These are phyloP conservation scores for Aspergillus glaucus DNA, from an alignment of 2,329 filamentous ascomycete genomes.

Conservation along the genomic window DNA sequence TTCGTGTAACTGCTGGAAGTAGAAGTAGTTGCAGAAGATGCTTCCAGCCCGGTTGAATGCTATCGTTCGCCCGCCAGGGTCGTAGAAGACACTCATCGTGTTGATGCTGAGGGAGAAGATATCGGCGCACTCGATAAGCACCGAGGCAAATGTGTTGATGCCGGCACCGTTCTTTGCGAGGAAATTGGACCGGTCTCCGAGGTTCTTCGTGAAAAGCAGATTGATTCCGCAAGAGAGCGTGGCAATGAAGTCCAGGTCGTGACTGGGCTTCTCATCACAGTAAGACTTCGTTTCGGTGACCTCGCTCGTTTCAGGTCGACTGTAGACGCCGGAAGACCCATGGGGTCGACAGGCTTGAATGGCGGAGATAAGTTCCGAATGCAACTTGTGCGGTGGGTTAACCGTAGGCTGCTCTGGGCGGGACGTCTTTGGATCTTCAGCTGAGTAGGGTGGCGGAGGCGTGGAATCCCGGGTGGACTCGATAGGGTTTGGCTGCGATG, in stretches of 20 bases:
- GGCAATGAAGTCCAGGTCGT: constrained; percentile 66
- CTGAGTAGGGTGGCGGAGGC: constrained; percentile 37
- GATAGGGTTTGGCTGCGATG: constrained; percentile 16
- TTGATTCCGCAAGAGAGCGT: constrained; percentile 66
- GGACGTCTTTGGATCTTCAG: constrained; percentile 26
- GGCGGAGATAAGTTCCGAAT: constrained; percentile 60
- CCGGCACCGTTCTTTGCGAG: constrained; percentile 54
- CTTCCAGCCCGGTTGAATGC: constrained; percentile 85
- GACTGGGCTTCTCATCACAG: constrained; percentile 69
- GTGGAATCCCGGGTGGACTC: constrained; percentile 16
- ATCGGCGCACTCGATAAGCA: constrained; percentile 63
- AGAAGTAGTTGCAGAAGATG: constrained; percentile 89
- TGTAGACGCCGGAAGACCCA: constrained; percentile 67
- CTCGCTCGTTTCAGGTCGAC: constrained; percentile 61
- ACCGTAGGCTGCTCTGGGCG: constrained; percentile 28
- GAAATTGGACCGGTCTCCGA: constrained; percentile 51
- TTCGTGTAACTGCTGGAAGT: constrained; percentile 74
- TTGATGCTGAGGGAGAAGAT: constrained; percentile 66
- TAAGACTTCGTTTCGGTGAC: constrained; percentile 80
- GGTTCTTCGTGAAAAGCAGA: constrained; percentile 60
- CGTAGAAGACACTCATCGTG: constrained; percentile 81
- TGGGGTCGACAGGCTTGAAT: constrained; percentile 72
- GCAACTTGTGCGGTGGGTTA: constrained; percentile 36
- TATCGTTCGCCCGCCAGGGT: constrained; percentile 71
- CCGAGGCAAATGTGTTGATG: constrained; percentile 62